Evolutionary conservation across 2,329 filamentous ascomycete species (phyloP).

Genomic region (Scytalidium lignicola): DNA sequence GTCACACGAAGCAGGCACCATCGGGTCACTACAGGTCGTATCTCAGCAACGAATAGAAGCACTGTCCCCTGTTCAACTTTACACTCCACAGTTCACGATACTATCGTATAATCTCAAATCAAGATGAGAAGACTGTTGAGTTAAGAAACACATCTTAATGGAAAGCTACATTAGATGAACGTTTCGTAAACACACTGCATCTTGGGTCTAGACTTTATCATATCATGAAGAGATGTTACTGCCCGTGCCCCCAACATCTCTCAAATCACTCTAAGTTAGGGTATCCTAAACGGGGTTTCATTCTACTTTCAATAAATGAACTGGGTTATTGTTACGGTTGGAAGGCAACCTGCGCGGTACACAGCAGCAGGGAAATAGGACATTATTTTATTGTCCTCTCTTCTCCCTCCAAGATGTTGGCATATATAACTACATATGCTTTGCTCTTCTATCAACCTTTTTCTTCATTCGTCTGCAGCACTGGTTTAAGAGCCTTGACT

Average conservation of each 20-base stretch:
- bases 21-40: too few species aligned
- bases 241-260: neutral
- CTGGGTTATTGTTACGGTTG: too few species aligned
- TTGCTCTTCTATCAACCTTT: neutral
- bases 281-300: neutral
- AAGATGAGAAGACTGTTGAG: too few species aligned
- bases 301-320: neutral
- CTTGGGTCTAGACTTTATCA: too few species aligned
- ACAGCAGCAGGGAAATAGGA: neutral
- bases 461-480: neutral
- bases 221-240: neutral
- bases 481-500: neutral
- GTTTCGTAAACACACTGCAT: too few species aligned
- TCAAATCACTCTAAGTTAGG: neutral
- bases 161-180: too few species aligned
- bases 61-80: too few species aligned
- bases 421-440: neutral
- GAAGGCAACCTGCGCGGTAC: neutral
- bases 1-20: too few species aligned
- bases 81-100: too few species aligned
- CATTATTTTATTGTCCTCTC: neutral
- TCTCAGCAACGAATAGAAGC: too few species aligned
- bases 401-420: neutral
- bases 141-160: too few species aligned
- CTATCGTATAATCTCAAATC: too few species aligned